Percentiles rank a stretch among this genome's conserved stretches.
phyloP scores from a whole-genome alignment of 495 filamentous ascomycete genomes.

The Evernia prunastri region DNA sequence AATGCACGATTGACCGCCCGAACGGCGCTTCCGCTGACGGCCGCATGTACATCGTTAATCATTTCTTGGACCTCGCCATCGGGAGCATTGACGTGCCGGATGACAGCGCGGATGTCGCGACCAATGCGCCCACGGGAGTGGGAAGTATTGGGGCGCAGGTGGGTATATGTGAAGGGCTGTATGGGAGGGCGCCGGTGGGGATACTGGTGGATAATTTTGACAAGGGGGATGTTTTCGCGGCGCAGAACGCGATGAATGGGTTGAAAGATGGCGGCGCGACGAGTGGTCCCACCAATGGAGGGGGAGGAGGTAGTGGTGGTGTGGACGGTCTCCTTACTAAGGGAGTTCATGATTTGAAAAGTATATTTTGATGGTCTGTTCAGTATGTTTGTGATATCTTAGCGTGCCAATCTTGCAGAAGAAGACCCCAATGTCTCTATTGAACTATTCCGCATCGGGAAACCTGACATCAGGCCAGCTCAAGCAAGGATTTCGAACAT shows the following conservation, averaged over 20 bases:
- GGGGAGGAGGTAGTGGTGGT: too few species aligned
- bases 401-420: too few species aligned
- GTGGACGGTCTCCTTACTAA: too few species aligned
- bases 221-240: constrained; percentile 48
- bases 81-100: constrained; percentile 51
- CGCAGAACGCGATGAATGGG: constrained; percentile 54
- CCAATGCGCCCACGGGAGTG: constrained; percentile 47
- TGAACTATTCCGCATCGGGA: too few species aligned
- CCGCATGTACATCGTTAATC: constrained; percentile 52
- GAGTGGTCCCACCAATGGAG: too few species aligned
- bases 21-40: constrained; percentile 25
- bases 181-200: constrained; percentile 52
- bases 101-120: constrained; percentile 43
- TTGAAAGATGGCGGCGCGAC: too few species aligned
- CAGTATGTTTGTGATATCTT: too few species aligned
- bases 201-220: constrained; percentile 66
- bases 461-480: too few species aligned
- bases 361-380: too few species aligned
- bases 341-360: too few species aligned
- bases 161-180: constrained; percentile 44
- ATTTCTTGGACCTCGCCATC: constrained; percentile 40
- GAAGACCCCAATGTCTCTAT: too few species aligned
- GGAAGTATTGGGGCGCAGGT: constrained; percentile 57
- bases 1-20: constrained; percentile 57
- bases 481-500: too few species aligned